Base-by-base conservation (phyloP, 176 grass and related monocot genomes). In the Ensete glaucum region DNA sequence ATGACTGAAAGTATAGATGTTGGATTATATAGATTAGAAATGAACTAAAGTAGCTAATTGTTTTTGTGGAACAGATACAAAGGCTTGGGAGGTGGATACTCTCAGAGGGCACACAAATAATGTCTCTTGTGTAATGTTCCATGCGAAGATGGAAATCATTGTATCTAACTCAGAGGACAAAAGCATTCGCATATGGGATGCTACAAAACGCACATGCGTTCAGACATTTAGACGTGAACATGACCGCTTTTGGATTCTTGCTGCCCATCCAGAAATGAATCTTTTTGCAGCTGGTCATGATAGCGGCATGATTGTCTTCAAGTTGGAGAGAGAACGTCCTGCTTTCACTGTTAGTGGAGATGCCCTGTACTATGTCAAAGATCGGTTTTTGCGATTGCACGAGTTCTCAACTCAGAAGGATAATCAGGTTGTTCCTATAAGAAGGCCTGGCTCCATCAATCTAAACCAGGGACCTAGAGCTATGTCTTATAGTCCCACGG, bases 91-190 rank as follows among this genome's bases (percentile, higher is more conserved):
- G 56, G 90, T 97, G 60, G 94, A 93, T 82, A 97, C 94, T 67
- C 60, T 97, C 51, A 80, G 94, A 60, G 94, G 94, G 2, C 94
- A 97, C 85, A 91, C 91, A 85, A 97, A 93, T 67, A 97, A 97
- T 70, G 90, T 93, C 24, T 97, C 94, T 9, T 87, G 86, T n/a
- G 94, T 98, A 9, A 80, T 98, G 88, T 98, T 98, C 84, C 94
- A 98, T 8, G 87, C 86, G 1, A 98, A 87, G 80, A 85, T 89
- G 48, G 94, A 98, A 58, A 93, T 98, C 73, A 93, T 97, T 3
- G 88, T 97, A 11, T 97, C 94, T 16, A 97, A 97, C 82, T 97
- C 94, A 27, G 94, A 97, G 85, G 94, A 93, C 48, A 97, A 93
- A 86, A 92, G 89, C 75, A 97, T 97, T 16, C 93, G 88, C 63